A percentile compares a stretch with the other conserved stretches of the same genome.
Evolutionary conservation across 164 flowering plant genomes (phyloP).

Genomic region (Kalanchoe fedtschenkoi): DNA sequence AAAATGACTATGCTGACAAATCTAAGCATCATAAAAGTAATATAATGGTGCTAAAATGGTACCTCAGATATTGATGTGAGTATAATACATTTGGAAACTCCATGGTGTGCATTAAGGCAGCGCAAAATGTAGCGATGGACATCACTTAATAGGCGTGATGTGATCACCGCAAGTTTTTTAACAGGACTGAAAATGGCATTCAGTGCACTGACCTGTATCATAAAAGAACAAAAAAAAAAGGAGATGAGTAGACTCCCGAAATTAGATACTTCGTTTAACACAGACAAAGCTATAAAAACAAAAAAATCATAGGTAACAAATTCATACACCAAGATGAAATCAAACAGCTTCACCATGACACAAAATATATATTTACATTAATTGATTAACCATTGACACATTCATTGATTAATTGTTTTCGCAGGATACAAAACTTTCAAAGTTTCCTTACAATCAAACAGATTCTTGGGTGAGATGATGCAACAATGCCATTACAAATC

Average conservation of each 20-base stretch:
- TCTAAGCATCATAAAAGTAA: background rate
- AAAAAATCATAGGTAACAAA: background rate
- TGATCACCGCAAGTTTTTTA: slow-evolving; percentile 64
- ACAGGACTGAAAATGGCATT: slow-evolving; percentile 29
- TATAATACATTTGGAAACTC: slow-evolving; percentile 47
- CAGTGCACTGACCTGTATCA: slow-evolving; percentile 56
- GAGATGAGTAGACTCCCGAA: slow-evolving; percentile 4
- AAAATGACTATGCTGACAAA: background rate
- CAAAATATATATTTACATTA: background rate
- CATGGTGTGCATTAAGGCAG: slow-evolving; percentile 57
- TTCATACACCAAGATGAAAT: background rate
- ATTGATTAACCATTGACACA: no score
- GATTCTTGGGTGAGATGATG: background rate
- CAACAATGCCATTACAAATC: background rate
- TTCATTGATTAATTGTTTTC: no score
- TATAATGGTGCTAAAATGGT: slow-evolving; percentile 10
- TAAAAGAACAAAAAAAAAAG: background rate
- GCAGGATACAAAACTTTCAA: background rate
- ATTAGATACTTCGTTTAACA: background rate
- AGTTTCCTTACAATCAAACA: background rate
- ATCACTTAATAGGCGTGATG: slow-evolving; percentile 80
- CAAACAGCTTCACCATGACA: background rate
- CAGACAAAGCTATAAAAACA: background rate
- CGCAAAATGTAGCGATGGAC: slow-evolving; percentile 86
- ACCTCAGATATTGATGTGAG: slow-evolving; percentile 94